Base-by-base conservation (phyloP, 768 basidiomycete species). In the Lentinula boryana region DNA sequence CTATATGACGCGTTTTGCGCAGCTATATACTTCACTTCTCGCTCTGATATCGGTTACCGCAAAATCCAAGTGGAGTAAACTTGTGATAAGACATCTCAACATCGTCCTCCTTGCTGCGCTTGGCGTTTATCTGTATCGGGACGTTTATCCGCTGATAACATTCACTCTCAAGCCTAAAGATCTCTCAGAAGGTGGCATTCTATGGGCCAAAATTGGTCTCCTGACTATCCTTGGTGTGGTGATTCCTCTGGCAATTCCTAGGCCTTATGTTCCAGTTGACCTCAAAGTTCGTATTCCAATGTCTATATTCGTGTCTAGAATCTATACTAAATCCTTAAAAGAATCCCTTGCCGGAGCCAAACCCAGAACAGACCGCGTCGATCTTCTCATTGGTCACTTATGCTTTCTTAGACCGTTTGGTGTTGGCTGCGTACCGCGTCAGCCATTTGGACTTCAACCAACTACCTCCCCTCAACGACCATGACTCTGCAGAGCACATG, bases 101-200 rank as follows among this genome's bases (percentile, higher is more conserved):
- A 67, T 72, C 18, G 65, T 87, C 1, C 69, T 87, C 9, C 64
- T 84, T n/a, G 70, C 73, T 31, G 74, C 74, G 4, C 81, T 83
- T 67, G 64, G 65, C 9, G 75, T 85, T 7, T 88, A 79, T 64
- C 70, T 72, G 36, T 85, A 84, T 65, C 79, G 86, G n/a, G 80
- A 84, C 65, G 54, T 89, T 6, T 86, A 77, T 68, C 88, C 87
- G 12, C 66, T 88, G 8, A 71, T 77, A 15, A 88, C 85, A 0
- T 86, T 75, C 69, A 76, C 74, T n/a, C 70, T 77, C 23, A 38
- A 58, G 13, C 84, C 86, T 6, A 62, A 72, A n/a, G 88, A 89
- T 64, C 65, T 68, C 1, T 66, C 67, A 1, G 82, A 82, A 64
- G 80, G 83, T 6, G 61, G 68, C 54, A 60, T 83, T 36, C 68